Evolutionary conservation across 2,329 filamentous ascomycete genomes (phyloP), one percentile per base, ranked within the genome.

Genomic region (Exophiala xenobiotica): DNA sequence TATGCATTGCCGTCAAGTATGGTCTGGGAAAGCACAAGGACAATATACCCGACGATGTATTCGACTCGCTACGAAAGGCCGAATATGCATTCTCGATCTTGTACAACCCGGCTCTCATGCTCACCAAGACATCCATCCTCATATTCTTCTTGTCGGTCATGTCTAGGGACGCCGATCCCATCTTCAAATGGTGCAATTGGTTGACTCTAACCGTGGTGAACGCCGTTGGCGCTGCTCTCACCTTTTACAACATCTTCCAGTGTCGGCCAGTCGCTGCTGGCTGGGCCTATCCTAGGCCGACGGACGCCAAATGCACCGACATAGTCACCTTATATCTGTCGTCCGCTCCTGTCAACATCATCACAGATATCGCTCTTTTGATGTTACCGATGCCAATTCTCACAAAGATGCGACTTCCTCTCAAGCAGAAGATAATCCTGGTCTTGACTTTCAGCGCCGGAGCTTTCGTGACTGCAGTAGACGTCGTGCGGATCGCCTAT

Each of bases 401-500:
- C 16, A 95, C 90, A 0, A 79, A 85, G 47, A 93, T 96, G 87
- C 84, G 85, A 41, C 72, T 97, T 7, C 92, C 91, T 0, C 80
- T 75, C 53, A 88, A 89, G 54, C 91, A 96, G 65, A 96, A 96
- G 71, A 83, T 86, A 1, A 93, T 96, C 39, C 73, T 97, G 6
- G 81, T 96, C 46, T 72, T 93, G 26, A 95, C 90, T 0, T 97
- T 97, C 65, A 80, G 85, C 46, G 81, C 95, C 49, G 91, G 91
- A 62, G 81, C 92, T 48, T 96, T 96, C 60, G 88, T 95, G 38
- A 85, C 90, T 1, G 78, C 93, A 2, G 87, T 96, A 42, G 90
- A 96, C 65, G 89, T 96, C 3, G 78, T 96, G 26, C 81, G 92
- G 41, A 92, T 96, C 57, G 91, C 90, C 61, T 96, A 95, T 66